Evolutionary conservation across 495 filamentous ascomycete species (phyloP).

Genomic region (Neohortaea acidophila): DNA sequence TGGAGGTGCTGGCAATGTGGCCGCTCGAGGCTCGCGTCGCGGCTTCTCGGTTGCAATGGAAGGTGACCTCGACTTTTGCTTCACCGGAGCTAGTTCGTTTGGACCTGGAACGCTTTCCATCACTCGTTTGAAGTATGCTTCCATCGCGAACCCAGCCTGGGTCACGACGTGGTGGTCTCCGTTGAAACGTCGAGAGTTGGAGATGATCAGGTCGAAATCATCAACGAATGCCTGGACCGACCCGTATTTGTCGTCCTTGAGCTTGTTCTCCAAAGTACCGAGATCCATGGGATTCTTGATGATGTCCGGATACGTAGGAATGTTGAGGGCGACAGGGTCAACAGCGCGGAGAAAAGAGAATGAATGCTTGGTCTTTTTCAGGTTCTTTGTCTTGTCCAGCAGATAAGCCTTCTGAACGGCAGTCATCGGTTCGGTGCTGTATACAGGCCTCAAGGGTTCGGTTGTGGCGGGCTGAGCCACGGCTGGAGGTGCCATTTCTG

Average conservation of each 20-base stretch:
- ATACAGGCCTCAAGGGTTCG: conserved; percentile 43
- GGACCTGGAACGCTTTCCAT: conserved; percentile 34
- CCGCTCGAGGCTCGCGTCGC: conserved; percentile 37
- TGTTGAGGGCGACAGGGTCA: conserved; percentile 46
- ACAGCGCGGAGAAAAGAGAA: conserved; percentile 61
- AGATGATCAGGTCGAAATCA: conserved; percentile 59
- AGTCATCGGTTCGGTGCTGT: conserved; percentile 31
- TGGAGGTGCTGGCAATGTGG: conserved; percentile 6
- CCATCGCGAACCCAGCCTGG: conserved; percentile 43
- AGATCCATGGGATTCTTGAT: conserved; percentile 74
- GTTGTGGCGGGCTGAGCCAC: conserved; percentile 4
- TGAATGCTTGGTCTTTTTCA: conserved; percentile 70
- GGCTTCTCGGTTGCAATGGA: conserved; percentile 21
- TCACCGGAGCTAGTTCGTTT: conserved; percentile 36
- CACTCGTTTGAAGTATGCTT: conserved; percentile 43
- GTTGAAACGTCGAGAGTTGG: conserved; percentile 71
- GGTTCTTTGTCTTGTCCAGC: conserved; percentile 42
- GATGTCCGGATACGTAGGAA: conserved; percentile 54
- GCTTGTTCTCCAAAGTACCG: conserved; percentile 58
- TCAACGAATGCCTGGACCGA: conserved; percentile 47
- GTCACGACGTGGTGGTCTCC: conserved; percentile 59
- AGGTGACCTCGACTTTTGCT: conserved; percentile 46
- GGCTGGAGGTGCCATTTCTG: neutral
- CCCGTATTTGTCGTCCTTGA: conserved; percentile 53
- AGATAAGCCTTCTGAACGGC: conserved; percentile 43